Base-by-base conservation (phyloP, 1,284 basidiomycete genomes). In the Cryptococcus depauperatus region DNA sequence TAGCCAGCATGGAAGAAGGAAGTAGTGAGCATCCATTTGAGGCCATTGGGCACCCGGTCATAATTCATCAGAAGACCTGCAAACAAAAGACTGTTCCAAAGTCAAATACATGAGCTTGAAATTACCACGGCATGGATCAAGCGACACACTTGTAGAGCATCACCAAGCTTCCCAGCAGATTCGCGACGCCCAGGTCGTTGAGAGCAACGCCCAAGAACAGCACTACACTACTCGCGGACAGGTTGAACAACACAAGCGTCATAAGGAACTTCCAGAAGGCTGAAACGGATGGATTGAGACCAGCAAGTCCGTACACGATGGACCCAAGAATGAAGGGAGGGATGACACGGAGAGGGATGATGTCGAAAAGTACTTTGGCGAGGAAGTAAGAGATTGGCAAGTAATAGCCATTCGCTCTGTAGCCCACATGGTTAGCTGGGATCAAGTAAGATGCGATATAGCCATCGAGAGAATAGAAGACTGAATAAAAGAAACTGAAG, bases 1-100 rank as follows among this genome's bases (percentile, higher is more conserved):
- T 90, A 97, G 0, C 86, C 93, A n/a, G 93, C 92, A 71, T 97
- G 93, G 82, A 95, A 97, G 77, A 97, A 97, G 3, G 89, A 93
- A 11, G 88, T 64, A 1, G 85, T 89, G 63, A 89, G 85, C 52
- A 97, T 73, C 87, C 89, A 95, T 47, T 79, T 80, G 39, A 93
- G 74, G 30, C 74, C 76, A 0, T 75, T 74, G 0, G 80, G 77
- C 10, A 96, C 80, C 21, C 84, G 82, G 56, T 92, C 85, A 39
- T 90, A 81, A 70, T 97, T 98, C 74, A 98, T 90, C 46, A 97
- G 75, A 47, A 97, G 73, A 4, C 93, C 93, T 5, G 92, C 92
- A 71, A 97, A 98, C 47, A 97, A 76, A 44, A 98, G 74, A 66
- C 91, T 96, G 52, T 3, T 19, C 18, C 3, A 23, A 8, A 22